Percentiles rank a stretch among this genome's conserved stretches.
These are phyloP conservation scores for Malus orientalis DNA, from an alignment of 306 rosid species.

Conservation along the genomic window DNA sequence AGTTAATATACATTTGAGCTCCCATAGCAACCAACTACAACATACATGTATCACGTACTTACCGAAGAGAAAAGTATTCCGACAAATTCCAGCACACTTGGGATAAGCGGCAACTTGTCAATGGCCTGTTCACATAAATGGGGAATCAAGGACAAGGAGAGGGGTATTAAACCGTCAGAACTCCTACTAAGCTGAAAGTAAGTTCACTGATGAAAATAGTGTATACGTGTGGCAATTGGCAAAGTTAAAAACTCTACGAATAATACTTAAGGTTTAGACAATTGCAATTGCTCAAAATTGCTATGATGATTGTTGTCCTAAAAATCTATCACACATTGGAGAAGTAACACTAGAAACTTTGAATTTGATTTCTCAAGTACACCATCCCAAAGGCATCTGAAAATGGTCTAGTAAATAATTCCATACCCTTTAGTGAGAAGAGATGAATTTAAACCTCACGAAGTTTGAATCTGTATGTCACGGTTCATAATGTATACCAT, in stretches of 20 bases:
- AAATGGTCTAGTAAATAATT: background rate
- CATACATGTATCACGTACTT: conserved; percentile 23
- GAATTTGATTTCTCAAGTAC: background rate
- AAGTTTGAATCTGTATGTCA: too few relatives aligned
- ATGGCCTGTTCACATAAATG: conserved; percentile 39
- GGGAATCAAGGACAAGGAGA: background rate
- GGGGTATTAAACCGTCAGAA: background rate
- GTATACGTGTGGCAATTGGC: background rate
- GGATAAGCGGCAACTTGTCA: conserved; percentile 71
- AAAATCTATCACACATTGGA: background rate
- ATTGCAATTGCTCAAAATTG: background rate
- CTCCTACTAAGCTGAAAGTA: background rate
- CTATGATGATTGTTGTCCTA: background rate
- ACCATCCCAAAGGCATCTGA: background rate
- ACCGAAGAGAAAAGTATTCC: conserved; percentile 72
- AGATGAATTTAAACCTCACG: too few relatives aligned
- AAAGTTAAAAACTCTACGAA: background rate
- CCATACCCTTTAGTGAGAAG: too few relatives aligned
- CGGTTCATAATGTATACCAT: too few relatives aligned
- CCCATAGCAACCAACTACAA: background rate
- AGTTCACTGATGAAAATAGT: background rate
- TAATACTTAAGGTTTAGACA: background rate
- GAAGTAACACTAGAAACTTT: background rate
- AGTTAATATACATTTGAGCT: conserved; percentile 3
- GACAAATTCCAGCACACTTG: conserved; percentile 54